phyloP scores from a whole-genome alignment of 345 rosid species.

The Punica granatum region DNA sequence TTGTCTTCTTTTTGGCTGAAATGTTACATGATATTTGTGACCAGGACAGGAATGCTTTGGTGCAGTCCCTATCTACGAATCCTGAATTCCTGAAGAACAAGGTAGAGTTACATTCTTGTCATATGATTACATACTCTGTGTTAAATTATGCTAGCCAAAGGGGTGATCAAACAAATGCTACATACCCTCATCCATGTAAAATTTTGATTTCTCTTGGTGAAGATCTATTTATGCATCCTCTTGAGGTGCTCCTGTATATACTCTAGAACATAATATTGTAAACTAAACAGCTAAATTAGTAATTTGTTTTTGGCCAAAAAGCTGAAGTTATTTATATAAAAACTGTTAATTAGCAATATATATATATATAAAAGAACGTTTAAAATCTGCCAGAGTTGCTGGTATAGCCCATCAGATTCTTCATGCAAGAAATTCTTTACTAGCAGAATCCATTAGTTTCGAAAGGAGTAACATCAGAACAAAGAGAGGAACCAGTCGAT shows the following conservation, averaged over 20 bases:
- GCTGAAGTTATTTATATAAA: not conserved
- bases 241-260: not conserved
- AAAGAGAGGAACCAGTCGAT: not conserved
- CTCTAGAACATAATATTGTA: not conserved
- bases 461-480: not conserved
- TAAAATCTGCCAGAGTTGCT: too few species aligned
- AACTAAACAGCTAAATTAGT: not conserved
- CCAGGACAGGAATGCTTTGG: conserved; percentile 67
- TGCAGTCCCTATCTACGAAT: conserved; percentile 83
- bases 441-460: not conserved
- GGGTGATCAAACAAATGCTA: not conserved
- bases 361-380: too few species aligned
- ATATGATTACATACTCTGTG: not conserved
- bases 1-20: not conserved
- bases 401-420: not conserved
- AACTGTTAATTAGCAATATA: too few species aligned
- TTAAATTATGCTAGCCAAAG: not conserved
- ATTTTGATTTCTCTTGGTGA: not conserved
- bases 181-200: not conserved
- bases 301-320: not conserved
- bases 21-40: not conserved
- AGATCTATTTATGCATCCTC: not conserved
- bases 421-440: not conserved
- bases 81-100: conserved; percentile 85
- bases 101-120: conserved; percentile 24